Percentiles rank a stretch among this genome's conserved stretches.
phyloP scores from a whole-genome alignment of 1,284 basidiomycete genomes.

The Volvariella volvacea region DNA sequence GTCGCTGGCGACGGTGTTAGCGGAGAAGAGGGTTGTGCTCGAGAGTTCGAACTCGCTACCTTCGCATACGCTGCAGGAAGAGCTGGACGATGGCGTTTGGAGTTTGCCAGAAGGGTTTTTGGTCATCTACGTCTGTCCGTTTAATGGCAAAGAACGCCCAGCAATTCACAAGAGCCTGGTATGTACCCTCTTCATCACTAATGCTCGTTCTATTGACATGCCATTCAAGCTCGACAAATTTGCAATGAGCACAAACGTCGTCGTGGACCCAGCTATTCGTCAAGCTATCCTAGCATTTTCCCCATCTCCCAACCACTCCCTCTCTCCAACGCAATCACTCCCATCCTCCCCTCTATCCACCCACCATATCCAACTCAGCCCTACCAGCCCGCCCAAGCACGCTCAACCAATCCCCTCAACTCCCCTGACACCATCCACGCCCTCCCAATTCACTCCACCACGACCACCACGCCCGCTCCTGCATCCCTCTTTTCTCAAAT shows the following conservation, averaged over 20 bases:
- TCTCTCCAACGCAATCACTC: too few relatives aligned
- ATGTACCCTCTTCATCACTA: constrained; percentile 17
- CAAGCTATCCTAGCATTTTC: constrained; percentile 29
- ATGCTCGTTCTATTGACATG: neutral
- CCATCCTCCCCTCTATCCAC: constrained; percentile 13
- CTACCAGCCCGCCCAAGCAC: constrained; percentile 8
- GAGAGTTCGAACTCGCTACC: constrained; percentile 19
- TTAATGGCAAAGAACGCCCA: constrained; percentile 57
- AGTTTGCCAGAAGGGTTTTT: constrained; percentile 67
- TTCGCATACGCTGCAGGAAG: constrained; percentile 1
- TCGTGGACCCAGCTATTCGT: constrained; percentile 32
- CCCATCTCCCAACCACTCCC: constrained; percentile 8
- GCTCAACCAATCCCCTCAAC: constrained; percentile 1
- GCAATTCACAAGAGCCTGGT: constrained; percentile 58
- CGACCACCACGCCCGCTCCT: constrained; percentile 9
- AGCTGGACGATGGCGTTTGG: constrained; percentile 37
- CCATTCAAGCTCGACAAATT: constrained; percentile 63
- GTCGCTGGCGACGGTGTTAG: constrained; percentile 47
- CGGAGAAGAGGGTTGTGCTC: constrained; percentile 44
- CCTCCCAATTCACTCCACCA: constrained; percentile 12
- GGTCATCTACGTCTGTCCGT: constrained; percentile 63
- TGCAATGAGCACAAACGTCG: constrained; percentile 61
- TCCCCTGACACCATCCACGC: constrained; percentile 6
- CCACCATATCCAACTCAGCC: too few relatives aligned
- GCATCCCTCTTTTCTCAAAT: constrained; percentile 30